Evolutionary conservation across 371 early-diverging fungal species (phyloP).

Genomic region (Mortierella sp.): DNA sequence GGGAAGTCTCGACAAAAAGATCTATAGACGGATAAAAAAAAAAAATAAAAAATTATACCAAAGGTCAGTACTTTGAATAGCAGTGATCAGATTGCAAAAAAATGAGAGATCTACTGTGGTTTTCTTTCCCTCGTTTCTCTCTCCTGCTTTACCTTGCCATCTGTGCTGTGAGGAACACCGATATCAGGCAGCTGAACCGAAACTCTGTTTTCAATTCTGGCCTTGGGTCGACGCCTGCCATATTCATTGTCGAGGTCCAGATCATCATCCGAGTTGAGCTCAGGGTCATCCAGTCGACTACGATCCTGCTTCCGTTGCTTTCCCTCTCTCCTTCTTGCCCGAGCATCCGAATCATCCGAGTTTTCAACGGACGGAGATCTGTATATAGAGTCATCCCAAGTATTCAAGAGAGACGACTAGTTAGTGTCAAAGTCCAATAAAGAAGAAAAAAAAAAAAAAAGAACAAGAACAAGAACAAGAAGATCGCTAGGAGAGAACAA

Average conservation of each 20-base stretch:
- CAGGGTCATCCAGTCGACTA: constrained; percentile 8
- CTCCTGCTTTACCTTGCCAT: constrained; percentile 27
- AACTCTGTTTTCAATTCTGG: constrained; percentile 37
- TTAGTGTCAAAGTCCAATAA: not conserved
- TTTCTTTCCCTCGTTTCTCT: constrained; percentile 23
- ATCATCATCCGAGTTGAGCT: constrained; percentile 33
- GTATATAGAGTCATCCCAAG: not conserved
- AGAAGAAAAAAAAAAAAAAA: not conserved
- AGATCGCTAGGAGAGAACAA: not conserved
- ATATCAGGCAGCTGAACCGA: constrained; percentile 42
- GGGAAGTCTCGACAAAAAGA: constrained; percentile 77
- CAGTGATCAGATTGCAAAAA: not conserved
- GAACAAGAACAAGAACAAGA: too few relatives aligned
- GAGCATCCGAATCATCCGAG: constrained; percentile 37
- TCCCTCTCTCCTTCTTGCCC: constrained; percentile 33
- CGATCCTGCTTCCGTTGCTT: constrained; percentile 34
- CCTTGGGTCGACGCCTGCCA: constrained; percentile 12
- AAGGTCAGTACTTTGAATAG: too few relatives aligned
- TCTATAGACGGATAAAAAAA: constrained; percentile 45
- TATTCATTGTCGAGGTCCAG: constrained; percentile 35
- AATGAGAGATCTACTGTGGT: not conserved
- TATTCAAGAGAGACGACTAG: not conserved
- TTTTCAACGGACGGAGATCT: constrained; percentile 39
- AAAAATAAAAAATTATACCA: not conserved
- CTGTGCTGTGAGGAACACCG: constrained; percentile 40